phyloP scores from a whole-genome alignment of 148 eudicot genomes.

The Cornus kousa region DNA sequence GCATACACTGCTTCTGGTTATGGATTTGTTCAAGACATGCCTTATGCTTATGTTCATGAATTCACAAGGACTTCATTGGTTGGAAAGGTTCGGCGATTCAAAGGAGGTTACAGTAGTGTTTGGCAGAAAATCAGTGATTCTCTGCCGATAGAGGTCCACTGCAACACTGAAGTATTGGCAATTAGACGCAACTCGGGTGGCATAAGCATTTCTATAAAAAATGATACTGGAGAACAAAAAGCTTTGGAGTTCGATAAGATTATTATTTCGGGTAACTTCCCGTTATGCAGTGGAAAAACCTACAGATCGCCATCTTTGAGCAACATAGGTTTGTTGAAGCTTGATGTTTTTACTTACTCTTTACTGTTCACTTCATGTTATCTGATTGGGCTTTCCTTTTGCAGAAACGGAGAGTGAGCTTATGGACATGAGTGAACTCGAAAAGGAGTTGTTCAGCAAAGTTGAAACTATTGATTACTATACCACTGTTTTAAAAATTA shows the following conservation, averaged over 20 bases:
- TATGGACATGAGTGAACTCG: background rate
- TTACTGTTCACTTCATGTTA: background rate
- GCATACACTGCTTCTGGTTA: background rate
- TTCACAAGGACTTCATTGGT: background rate
- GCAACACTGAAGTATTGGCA: background rate
- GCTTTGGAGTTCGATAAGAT: background rate
- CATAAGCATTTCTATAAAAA: background rate
- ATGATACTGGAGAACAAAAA: background rate
- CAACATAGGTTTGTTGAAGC: background rate
- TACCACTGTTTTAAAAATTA: background rate
- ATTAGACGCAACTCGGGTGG: background rate
- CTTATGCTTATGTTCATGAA: background rate
- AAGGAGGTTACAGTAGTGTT: background rate
- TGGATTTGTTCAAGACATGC: background rate
- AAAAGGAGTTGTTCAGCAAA: background rate
- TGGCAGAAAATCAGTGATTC: background rate
- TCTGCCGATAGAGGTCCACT: background rate
- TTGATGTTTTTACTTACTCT: background rate
- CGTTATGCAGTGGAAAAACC: background rate
- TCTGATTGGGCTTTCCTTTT: background rate
- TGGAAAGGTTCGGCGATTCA: background rate
- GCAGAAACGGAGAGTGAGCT: background rate
- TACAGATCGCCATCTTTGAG: background rate
- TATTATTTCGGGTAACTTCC: background rate
- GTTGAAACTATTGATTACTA: background rate